phyloP scores from a whole-genome alignment of 768 basidiomycete species.

The Boletus tomentosulus region DNA sequence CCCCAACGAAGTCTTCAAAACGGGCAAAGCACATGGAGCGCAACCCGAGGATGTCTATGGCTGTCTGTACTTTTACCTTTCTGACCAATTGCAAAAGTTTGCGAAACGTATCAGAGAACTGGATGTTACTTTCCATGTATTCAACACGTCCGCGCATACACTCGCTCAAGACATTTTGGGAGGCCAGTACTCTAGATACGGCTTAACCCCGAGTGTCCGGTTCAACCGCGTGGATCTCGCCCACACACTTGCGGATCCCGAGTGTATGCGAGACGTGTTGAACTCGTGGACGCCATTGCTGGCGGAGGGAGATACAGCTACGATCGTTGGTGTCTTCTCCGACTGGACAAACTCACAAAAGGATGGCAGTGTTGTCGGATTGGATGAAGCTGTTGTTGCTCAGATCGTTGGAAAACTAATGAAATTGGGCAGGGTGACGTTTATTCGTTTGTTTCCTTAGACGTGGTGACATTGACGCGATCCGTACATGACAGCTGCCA shows the following conservation, averaged over 20 bases:
- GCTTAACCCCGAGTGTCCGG: conserved; percentile 23
- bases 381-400: conserved; percentile 8
- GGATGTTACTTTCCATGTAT: conserved; percentile 32
- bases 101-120: conserved; percentile 35
- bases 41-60: conserved; percentile 42
- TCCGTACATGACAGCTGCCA: conserved; percentile 11
- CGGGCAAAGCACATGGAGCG: conserved; percentile 35
- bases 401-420: conserved; percentile 12
- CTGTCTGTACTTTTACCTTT: conserved; percentile 45
- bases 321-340: conserved; percentile 40
- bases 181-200: conserved; percentile 15
- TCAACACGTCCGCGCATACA: conserved; percentile 32
- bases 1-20: conserved; percentile 34
- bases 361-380: conserved; percentile 10
- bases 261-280: conserved; percentile 29
- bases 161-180: conserved; percentile 37
- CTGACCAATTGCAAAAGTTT: conserved; percentile 37
- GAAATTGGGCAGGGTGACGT: conserved; percentile 18
- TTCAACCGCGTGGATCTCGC: conserved; percentile 46
- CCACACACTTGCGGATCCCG: conserved; percentile 35
- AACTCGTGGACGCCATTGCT: conserved; percentile 37
- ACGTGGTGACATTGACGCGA: neutral
- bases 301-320: conserved; percentile 22
- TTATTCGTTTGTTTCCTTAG: neutral
- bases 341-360: conserved; percentile 33